Percentiles rank a stretch among this genome's conserved stretches.
phyloP scores from a whole-genome alignment of 2,329 filamentous ascomycete genomes.

The Scleromitrula shiraiana region DNA sequence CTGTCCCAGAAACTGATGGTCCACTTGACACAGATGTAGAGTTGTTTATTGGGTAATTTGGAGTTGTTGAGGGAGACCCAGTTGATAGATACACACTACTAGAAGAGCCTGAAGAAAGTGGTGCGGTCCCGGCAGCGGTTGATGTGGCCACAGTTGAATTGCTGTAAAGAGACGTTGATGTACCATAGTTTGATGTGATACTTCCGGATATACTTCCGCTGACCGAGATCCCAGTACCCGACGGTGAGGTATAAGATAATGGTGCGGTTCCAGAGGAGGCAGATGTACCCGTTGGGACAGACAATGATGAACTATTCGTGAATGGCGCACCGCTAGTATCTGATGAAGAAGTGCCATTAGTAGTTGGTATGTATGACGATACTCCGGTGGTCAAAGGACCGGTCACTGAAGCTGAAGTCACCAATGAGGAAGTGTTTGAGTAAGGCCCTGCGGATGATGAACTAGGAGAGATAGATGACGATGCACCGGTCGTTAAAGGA shows the following conservation, averaged over 20 bases:
- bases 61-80: not conserved
- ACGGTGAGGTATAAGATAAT: not conserved
- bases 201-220: slow-evolving; percentile 4
- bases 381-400: not conserved
- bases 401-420: slow-evolving; percentile 1
- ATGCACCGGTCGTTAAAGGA: not conserved
- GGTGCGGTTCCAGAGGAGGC: not conserved
- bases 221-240: not conserved
- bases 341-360: not conserved
- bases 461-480: not conserved
- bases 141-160: slow-evolving; percentile 1
- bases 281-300: not conserved
- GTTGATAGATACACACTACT: slow-evolving; percentile 1
- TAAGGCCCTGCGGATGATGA: not conserved
- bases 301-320: slow-evolving; percentile 1
- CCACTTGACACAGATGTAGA: not conserved
- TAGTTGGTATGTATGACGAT: slow-evolving; percentile 2
- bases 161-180: slow-evolving; percentile 1
- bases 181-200: not conserved
- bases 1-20: not conserved
- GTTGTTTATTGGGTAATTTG: not conserved
- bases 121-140: not conserved
- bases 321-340: not conserved
- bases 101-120: not conserved
- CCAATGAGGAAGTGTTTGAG: slow-evolving; percentile 2